Evolutionary conservation across 2,329 filamentous ascomycete species (phyloP), one percentile per base, ranked within the genome.

Genomic region (Xylaria sp.): DNA sequence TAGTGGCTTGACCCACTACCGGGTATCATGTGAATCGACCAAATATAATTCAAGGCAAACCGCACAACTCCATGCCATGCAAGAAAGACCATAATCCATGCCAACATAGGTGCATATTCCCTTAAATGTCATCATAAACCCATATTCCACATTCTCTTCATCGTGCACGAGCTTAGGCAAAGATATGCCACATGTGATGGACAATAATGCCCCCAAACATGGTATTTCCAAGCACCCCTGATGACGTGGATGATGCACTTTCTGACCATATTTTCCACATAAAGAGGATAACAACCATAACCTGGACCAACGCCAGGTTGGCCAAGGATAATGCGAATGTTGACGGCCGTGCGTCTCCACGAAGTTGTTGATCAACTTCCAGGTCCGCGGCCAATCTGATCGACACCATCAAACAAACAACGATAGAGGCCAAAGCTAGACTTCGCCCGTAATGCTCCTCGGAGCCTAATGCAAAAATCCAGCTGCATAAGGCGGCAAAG

Each of bases 121-220:
- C 34, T 30, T 23, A 36, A 39, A 32, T 34, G 41, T 34, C 32
- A 12, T 46, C 60, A 50, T 55, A 36, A 25, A 30, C 55, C 9
- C n/a, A 13, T 34, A 41, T 45, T n/a, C 5, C 34, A 48, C 20
- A 20, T 13, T 55, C 45, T 13, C 12, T 53, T 23, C 32, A 30
- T 36, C 7, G 23, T 36, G 23, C 20, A 48, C 13, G 36, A 34
- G 23, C 32, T 59, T 69, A 77, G 25, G 66, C 61, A 55, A 78
- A 76, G 7, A 75, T 71, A 65, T 78, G 77, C 75, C 74, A 75
- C 58, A 76, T 67, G 34, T 78, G 77, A 67, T 78, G 77, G 59
- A 72, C 66, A 20, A 78, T 75, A 60, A 72, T 72, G 28, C 68
- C 67, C 12, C 75, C 73, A 45, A 78, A 75, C 25, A 78, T 65